Percentiles rank a stretch among this genome's conserved stretches.
Evolutionary conservation across 2,329 filamentous ascomycete genomes (phyloP).

Genomic region (Colletotrichum tropicicola): DNA sequence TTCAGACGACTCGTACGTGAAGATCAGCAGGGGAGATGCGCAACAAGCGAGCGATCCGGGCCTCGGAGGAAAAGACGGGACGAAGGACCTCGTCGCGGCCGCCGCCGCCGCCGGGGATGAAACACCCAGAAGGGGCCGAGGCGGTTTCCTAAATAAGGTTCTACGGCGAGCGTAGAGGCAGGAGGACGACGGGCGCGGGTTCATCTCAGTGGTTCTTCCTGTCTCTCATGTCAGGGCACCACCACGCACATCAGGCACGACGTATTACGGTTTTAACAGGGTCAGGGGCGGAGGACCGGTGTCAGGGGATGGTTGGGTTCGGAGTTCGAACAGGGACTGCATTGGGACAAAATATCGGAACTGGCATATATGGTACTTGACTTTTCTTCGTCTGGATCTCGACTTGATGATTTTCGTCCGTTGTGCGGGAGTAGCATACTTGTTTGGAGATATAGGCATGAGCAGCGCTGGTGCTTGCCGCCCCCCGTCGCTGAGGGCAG

Average conservation of each 20-base stretch:
- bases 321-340: neutral
- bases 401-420: neutral
- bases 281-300: neutral
- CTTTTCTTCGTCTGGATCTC: neutral
- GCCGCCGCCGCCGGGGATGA: constrained; percentile 20
- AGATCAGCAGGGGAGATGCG: constrained; percentile 34
- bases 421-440: constrained; percentile 11
- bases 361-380: neutral
- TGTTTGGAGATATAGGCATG: constrained; percentile 12
- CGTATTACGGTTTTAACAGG: neutral
- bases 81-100: constrained; percentile 6
- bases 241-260: neutral
- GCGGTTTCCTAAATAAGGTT: constrained; percentile 46
- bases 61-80: constrained; percentile 22
- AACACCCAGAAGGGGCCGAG: constrained; percentile 38
- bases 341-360: neutral
- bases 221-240: neutral
- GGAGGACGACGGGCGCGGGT: constrained; percentile 4
- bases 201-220: neutral
- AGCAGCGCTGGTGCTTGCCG: neutral
- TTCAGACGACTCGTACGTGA: constrained; percentile 31
- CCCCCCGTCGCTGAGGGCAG: neutral
- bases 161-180: constrained; percentile 40
- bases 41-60: constrained; percentile 21
- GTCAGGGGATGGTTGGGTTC: neutral